Conservation (phyloP, 768 basidiomycete genomes). For the Termitomyces sp. region DNA sequence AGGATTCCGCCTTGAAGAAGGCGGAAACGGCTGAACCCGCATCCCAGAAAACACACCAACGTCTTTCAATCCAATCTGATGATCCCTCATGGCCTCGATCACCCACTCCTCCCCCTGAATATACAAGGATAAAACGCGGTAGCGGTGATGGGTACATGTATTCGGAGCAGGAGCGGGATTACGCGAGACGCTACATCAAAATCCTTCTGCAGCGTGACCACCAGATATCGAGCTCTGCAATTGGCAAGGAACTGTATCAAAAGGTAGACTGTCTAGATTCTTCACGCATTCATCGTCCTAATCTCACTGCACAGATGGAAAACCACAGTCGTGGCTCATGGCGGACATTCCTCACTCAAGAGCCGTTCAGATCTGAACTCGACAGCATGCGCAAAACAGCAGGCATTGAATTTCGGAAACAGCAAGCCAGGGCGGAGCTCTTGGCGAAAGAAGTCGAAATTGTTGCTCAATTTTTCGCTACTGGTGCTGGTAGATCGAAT, state of each 20-base stretch:
- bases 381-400: constrained; percentile 45
- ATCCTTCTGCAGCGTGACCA: constrained; percentile 45
- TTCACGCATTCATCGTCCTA: neutral
- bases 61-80: neutral
- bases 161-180: constrained; percentile 46
- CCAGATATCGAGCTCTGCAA: constrained; percentile 27
- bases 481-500: constrained; percentile 26
- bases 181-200: constrained; percentile 36
- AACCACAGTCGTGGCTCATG: constrained; percentile 52
- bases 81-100: constrained; percentile 20
- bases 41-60: neutral
- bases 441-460: constrained; percentile 35
- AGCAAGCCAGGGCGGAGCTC: constrained; percentile 11
- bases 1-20: neutral
- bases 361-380: constrained; percentile 28
- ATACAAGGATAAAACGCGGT: constrained; percentile 20
- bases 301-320: constrained; percentile 42
- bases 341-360: constrained; percentile 29
- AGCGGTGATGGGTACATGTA: constrained; percentile 30
- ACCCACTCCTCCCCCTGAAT: constrained; percentile 41
- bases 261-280: constrained; percentile 33
- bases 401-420: constrained; percentile 45
- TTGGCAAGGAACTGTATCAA: constrained; percentile 32
- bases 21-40: neutral
- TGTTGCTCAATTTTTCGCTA: constrained; percentile 52